Base-by-base conservation (phyloP, 306 rosid genomes). In the Prunus dulcis region DNA sequence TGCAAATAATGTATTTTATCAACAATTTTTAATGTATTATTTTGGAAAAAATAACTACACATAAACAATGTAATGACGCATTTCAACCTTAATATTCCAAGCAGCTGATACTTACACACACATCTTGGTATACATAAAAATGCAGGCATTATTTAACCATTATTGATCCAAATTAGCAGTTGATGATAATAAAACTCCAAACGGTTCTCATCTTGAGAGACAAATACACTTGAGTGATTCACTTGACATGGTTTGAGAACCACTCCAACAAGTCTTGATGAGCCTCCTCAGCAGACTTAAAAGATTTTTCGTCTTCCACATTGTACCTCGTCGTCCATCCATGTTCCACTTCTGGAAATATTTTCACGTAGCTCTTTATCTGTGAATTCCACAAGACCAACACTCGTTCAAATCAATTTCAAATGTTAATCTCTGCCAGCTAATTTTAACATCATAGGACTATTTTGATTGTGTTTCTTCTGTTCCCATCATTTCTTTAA, bases 181-280 rank as follows among this genome's bases (percentile, higher is more conserved):
- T 12, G 32, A 58, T 23, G 34, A 23, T 23, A 11, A 56, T 9
- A 22, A 22, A 22, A 34, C 18, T 60, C 64, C 38, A 60, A 12
- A 60, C 18, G 25, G 13, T 1, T 15, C 4, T 56, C 17, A n/a
- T 15, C 25, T 17, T 43, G 19, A 55, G 52, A 34, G 76, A 72
- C 25, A 47, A 12, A 61, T 5, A 23, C 64, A 58, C 17, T 58
- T 58, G 30, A 23, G 32, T 28, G 60, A 32, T 34, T 82, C 84
- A 83, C 81, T 84, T 85, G 76, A 82, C 68, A 82, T 87, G 70
- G 75, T 88, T 82, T 67, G 79, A 38, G 71, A 89, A 83, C 91
- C 97, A 91, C 46, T 74, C 88, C 83, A 89, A 74, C 91, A 87
- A 47, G 85, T 89, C 84, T 52, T 75, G 55, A 65, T 91, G 97